Evolutionary conservation across 1,284 basidiomycete genomes (phyloP), one percentile per base, ranked within the genome.

Genomic region (Ustilago cynodontis): DNA sequence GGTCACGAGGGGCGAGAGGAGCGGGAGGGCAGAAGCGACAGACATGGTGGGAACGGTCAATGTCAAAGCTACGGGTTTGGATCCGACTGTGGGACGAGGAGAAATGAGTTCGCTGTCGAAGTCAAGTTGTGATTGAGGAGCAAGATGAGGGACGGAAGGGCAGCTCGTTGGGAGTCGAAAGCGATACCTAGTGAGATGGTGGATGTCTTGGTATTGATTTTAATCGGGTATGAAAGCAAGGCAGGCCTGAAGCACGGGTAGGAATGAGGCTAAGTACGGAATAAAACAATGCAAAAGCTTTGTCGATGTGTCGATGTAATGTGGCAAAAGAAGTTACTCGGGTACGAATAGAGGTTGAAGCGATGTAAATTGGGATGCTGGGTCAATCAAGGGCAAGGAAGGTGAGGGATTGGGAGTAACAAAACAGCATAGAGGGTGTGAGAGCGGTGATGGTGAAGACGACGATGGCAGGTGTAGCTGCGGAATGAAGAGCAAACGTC

Each of bases 1-100:
- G 50, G 96, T 99, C 76, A 96, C 94, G 37, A 94, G 94, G 50
- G 95, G 95, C 70, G 95, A 95, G 79, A 83, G 73, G 22, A 85
- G 72, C 2, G 84, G 84, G 20, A 77, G 52, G 39, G 74, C 65
- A 11, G 74, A 67, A 28, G 65, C 63, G 62, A 77, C 69, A 4
- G 74, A 68, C 74, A 77, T 71, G 58, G 6, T 60, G 56, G 16
- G 5, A 10, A 11, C 3, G 5, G 22, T 26, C 31, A 33, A 33
- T 33, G 31, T 5, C 6, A 41, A 24, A n/a, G n/a, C n/a, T n/a
- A n/a, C 31, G 31, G 41, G 41, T 43, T 43, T n/a, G 37, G 18
- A 41, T 20, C n/a, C 8, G 35, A 16, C 16, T 54, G 52, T 4
- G 28, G 8, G 26, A 51, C 26, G 33, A 6, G 14, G n/a, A 29